Evolutionary conservation across 768 basidiomycete genomes (phyloP), one percentile per base, ranked within the genome.

Genomic region (Suillus plorans): DNA sequence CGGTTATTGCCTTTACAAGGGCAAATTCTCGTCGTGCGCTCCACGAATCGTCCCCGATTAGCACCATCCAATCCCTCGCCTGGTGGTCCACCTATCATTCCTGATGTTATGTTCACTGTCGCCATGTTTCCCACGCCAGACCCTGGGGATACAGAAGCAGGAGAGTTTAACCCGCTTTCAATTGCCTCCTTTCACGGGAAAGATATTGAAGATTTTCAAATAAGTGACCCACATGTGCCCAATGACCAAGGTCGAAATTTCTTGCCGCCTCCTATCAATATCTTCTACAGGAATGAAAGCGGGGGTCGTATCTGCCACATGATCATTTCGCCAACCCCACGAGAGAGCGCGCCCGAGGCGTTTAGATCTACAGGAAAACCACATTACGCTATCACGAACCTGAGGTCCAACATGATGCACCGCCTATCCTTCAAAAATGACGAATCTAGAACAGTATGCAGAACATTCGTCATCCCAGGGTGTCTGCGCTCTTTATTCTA

Each of bases 11-110:
- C 86, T 2, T 73, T 76, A 16, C 86, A 88, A 70, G 74, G 77
- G 10, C 79, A 85, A 61, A 72, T 89, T 14, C 74, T 89, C 25
- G 77, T 86, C 61, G 78, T 86, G 55, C 85, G 87, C 42, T 76
- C 78, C 4, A 67, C 83, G 56, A 71, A 69, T 47, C 69, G 71
- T 44, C 67, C 69, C 41, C 58, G 31, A 20, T 45, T 45, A 5
- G 20, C 55, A 5, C 66, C 69, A 1, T 31, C 3, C 31, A 16
- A 25, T 22, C 63, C 67, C n/a, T 57, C 37, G 37, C 44, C 55
- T 34, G 67, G 66, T 4, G 66, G 62, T 28, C 73, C 72, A 4
- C 70, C 66, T 13, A 37, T 47, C n/a, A 53, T 60, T 14, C 64
- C 74, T 12, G 70, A 69, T 41, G 75, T 76, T 28, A 68, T 75